Evolutionary conservation across 2,329 filamentous ascomycete species (phyloP).

Genomic region (Colletotrichum sojae): DNA sequence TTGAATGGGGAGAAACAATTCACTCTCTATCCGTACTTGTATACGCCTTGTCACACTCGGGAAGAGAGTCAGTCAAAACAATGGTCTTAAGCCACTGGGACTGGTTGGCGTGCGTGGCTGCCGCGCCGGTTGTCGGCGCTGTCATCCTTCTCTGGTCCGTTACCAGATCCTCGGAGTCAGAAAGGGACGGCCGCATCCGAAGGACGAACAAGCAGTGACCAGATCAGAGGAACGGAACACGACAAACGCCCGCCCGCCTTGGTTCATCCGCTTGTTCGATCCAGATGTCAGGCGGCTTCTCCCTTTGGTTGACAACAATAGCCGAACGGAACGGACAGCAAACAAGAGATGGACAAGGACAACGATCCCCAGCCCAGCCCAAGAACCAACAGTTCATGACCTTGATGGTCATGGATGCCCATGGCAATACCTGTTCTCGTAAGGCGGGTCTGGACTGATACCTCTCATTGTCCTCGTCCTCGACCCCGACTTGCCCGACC

Average conservation of each 20-base stretch:
- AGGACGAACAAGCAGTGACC: neutral
- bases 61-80: neutral
- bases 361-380: constrained; percentile 18
- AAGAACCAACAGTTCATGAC: neutral
- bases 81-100: neutral
- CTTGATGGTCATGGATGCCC: neutral
- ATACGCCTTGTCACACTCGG: constrained; percentile 5
- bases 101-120: neutral
- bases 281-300: neutral
- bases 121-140: neutral
- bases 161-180: constrained; percentile 26
- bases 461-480: too few relatives aligned
- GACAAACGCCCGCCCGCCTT: constrained; percentile 5
- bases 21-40: too few relatives aligned
- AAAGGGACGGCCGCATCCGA: constrained; percentile 19
- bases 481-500: too few relatives aligned
- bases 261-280: neutral
- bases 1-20: neutral
- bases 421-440: too few relatives aligned
- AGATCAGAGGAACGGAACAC: constrained; percentile 1
- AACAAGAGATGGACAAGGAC: constrained; percentile 3
- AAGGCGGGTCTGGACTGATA: neutral
- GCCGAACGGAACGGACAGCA: neutral
- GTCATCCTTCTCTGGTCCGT: neutral
- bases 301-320: constrained; percentile 9